Evolutionary conservation across 1,284 basidiomycete genomes (phyloP).

Genomic region (Ustilago hordei): DNA sequence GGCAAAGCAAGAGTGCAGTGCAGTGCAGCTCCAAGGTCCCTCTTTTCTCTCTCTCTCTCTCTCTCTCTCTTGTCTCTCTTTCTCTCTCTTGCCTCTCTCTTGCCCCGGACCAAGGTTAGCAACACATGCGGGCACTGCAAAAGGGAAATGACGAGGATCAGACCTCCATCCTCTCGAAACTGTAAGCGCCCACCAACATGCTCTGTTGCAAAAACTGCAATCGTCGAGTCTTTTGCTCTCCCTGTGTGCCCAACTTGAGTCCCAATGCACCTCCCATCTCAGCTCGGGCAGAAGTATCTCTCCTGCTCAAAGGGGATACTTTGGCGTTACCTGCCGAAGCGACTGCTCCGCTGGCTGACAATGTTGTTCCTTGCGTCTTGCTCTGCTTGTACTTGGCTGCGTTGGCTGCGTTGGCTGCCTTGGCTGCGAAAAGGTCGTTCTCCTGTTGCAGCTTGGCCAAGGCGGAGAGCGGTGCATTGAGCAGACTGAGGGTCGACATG

Average conservation of each 20-base stretch:
- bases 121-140: slow-evolving; percentile 1
- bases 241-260: slow-evolving; percentile 43
- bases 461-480: slow-evolving; percentile 51
- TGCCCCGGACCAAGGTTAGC: neutral
- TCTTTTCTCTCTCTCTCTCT: neutral
- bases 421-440: slow-evolving; percentile 14
- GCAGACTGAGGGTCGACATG: slow-evolving; percentile 30
- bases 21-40: slow-evolving; percentile 15
- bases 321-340: slow-evolving; percentile 44
- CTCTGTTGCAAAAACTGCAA: slow-evolving; percentile 47
- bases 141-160: slow-evolving; percentile 6
- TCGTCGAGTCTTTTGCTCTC: slow-evolving; percentile 37
- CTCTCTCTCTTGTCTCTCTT: neutral
- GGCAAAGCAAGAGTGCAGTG: slow-evolving; percentile 3
- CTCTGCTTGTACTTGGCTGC: slow-evolving; percentile 8
- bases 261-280: slow-evolving; percentile 55
- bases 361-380: slow-evolving; percentile 4
- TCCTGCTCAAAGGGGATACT: slow-evolving; percentile 29
- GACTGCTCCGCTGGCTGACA: slow-evolving; percentile 36
- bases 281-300: slow-evolving; percentile 34
- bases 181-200: slow-evolving; percentile 55
- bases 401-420: neutral
- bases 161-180: slow-evolving; percentile 49
- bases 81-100: neutral
- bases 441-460: slow-evolving; percentile 54